Conservation (phyloP, 257 asterid genomes). For the Handroanthus guayacan region DNA sequence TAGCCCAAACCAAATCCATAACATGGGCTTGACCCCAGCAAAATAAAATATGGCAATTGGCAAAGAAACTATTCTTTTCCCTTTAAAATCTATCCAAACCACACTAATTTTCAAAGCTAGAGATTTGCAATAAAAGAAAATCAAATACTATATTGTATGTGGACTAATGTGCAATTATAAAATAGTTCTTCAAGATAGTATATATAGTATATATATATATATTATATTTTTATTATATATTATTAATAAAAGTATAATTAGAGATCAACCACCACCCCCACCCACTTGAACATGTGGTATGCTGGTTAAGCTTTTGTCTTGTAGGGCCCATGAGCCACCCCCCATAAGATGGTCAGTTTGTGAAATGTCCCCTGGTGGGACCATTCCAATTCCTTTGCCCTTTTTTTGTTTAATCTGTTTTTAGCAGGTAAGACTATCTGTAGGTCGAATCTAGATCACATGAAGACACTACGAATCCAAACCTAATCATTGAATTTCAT, state of each 20-base stretch:
- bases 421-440: no score
- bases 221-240: no score
- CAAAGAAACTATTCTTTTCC: background rate
- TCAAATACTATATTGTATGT: background rate
- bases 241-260: conserved; percentile 40
- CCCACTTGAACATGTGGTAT: conserved; percentile 76
- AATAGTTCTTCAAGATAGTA: background rate
- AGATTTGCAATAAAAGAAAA: background rate
- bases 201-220: background rate
- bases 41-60: background rate
- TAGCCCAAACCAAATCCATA: background rate
- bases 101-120: background rate
- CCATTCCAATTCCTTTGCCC: background rate
- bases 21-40: conserved; percentile 16
- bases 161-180: conserved; percentile 18
- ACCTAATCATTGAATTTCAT: no score
- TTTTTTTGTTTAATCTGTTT: background rate
- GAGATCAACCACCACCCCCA: conserved; percentile 64
- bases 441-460: no score
- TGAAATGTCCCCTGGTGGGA: conserved; percentile 55
- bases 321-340: conserved; percentile 68
- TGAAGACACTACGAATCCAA: no score
- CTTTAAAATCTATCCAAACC: background rate
- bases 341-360: conserved; percentile 51
- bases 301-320: conserved; percentile 62